Percentiles rank a stretch among this genome's conserved stretches.
phyloP scores from a whole-genome alignment of 2,329 filamentous ascomycete genomes.

The Ceratocystis papillata region DNA sequence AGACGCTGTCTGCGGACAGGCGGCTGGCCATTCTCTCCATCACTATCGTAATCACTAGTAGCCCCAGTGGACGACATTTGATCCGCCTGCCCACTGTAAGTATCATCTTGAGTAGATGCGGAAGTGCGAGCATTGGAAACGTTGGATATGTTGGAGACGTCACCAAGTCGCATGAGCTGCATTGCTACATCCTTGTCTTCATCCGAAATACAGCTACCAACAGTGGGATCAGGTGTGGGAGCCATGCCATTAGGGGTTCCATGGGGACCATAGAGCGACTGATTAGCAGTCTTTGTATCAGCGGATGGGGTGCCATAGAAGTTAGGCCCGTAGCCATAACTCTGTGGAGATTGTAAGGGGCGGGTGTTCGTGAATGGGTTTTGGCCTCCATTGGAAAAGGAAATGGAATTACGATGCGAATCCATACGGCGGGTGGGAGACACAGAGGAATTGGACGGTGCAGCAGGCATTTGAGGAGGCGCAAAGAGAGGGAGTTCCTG shows the following conservation, averaged over 20 bases:
- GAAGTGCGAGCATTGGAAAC: slow-evolving; percentile 88
- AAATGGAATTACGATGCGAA: slow-evolving; percentile 59
- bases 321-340: slow-evolving; percentile 43
- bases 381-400: slow-evolving; percentile 64
- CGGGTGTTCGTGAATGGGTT: slow-evolving; percentile 70
- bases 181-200: slow-evolving; percentile 89
- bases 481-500: slow-evolving; percentile 94
- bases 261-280: slow-evolving; percentile 32
- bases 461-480: slow-evolving; percentile 83
- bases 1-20: slow-evolving; percentile 49
- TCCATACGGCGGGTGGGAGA: slow-evolving; percentile 78
- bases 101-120: slow-evolving; percentile 85
- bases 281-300: slow-evolving; percentile 51
- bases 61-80: slow-evolving; percentile 73
- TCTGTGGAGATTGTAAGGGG: slow-evolving; percentile 74
- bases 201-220: slow-evolving; percentile 92
- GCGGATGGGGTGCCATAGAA: slow-evolving; percentile 38
- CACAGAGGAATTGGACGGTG: slow-evolving; percentile 93
- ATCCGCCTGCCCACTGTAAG: slow-evolving; percentile 81
- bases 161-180: slow-evolving; percentile 89
- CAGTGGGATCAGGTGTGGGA: slow-evolving; percentile 92
- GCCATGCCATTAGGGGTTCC: slow-evolving; percentile 43
- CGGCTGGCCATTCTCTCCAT: slow-evolving; percentile 46
- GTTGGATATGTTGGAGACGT: slow-evolving; percentile 60
- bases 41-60: slow-evolving; percentile 65